phyloP scores from a whole-genome alignment of 768 basidiomycete genomes.

The Mycena metata region DNA sequence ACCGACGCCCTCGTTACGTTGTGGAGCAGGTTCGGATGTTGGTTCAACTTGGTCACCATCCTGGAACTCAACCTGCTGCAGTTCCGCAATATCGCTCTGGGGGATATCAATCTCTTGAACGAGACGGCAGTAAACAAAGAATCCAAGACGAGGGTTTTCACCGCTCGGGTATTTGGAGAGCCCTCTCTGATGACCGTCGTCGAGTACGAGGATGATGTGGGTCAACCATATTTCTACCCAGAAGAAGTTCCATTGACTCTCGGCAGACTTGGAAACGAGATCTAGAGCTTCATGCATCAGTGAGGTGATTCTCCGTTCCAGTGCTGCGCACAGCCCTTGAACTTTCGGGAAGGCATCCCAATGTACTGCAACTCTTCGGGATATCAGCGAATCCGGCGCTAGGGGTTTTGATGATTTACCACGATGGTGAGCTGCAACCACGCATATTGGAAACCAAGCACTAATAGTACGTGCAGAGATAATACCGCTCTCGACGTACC shows the following conservation, averaged over 20 bases:
- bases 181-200: constrained; percentile 1
- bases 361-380: neutral
- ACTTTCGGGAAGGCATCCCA: neutral
- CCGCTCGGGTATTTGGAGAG: constrained; percentile 12
- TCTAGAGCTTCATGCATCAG: neutral
- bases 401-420: neutral
- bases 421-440: neutral
- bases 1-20: no score
- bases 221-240: no score
- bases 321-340: neutral
- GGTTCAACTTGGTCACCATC: no score
- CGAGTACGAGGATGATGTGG: constrained; percentile 6
- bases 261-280: neutral
- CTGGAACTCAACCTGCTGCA: neutral
- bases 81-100: constrained; percentile 23
- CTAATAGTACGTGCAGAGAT: neutral
- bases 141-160: constrained; percentile 9
- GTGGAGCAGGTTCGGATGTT: no score
- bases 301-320: neutral
- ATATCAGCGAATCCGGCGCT: neutral
- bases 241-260: neutral
- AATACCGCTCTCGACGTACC: constrained; percentile 5
- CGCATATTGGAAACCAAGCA: neutral
- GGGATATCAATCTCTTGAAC: constrained; percentile 24
- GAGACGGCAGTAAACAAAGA: constrained; percentile 3